Percentiles rank a stretch among this genome's conserved stretches.
These are phyloP conservation scores for Blastobotrys malaysiensis DNA, from an alignment of 1,139 yeast species.

Conservation along the genomic window DNA sequence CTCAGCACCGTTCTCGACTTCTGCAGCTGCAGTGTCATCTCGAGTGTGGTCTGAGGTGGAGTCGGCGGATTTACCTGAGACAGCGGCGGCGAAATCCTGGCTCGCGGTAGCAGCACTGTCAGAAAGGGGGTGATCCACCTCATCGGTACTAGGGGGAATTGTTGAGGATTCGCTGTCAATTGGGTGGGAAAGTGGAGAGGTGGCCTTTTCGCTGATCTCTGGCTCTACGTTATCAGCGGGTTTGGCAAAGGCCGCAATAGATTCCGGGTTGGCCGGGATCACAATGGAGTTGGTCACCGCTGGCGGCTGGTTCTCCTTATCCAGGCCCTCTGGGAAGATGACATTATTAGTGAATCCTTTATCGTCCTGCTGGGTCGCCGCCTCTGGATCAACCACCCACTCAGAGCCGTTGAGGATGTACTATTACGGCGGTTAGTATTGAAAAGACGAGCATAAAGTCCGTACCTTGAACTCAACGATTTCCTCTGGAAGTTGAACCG, in stretches of 20 bases:
- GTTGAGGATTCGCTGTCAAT: conserved; percentile 3
- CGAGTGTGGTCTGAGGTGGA: not conserved
- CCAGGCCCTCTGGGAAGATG: conserved; percentile 36
- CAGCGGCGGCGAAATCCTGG: not conserved
- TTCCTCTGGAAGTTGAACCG: conserved; percentile 44
- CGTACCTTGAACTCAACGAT: conserved; percentile 14
- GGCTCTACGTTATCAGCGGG: not conserved
- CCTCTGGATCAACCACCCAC: conserved; percentile 51
- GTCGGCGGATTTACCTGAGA: not conserved
- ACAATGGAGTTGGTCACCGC: not conserved
- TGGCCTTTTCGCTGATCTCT: conserved; percentile 7
- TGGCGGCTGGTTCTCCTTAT: conserved; percentile 11
- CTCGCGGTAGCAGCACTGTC: not conserved
- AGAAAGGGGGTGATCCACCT: not conserved
- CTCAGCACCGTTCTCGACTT: not conserved
- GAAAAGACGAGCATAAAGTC: not conserved
- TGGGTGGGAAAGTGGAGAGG: conserved; percentile 1
- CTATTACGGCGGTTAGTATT: conserved; percentile 25
- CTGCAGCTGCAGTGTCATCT: not conserved
- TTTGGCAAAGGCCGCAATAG: not conserved
- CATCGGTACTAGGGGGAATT: conserved; percentile 1
- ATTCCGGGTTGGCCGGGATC: conserved; percentile 5
- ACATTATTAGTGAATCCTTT: conserved; percentile 60
- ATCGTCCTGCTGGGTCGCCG: conserved; percentile 43
- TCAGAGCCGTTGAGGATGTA: conserved; percentile 64